These are phyloP conservation scores for Petunia axillaris DNA, from an alignment of 257 asterid genomes.

Conservation along the genomic window DNA sequence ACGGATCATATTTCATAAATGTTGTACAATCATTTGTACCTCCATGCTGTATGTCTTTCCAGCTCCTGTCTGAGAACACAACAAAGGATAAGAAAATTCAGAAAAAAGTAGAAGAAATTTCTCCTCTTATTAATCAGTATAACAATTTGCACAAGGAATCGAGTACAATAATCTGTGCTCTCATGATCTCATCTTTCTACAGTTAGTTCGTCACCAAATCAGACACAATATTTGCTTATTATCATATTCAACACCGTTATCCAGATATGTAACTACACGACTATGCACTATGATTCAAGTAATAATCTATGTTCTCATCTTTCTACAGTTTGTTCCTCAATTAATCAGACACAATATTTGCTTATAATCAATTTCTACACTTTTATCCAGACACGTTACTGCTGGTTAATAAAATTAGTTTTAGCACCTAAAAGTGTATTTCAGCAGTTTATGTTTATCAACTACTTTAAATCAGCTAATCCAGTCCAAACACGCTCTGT, in stretches of 20 bases:
- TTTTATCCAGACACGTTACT: too few species aligned
- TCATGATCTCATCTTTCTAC: background rate
- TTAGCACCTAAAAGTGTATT: too few species aligned
- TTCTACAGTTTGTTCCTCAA: background rate
- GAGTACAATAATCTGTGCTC: background rate
- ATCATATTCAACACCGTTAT: too few species aligned
- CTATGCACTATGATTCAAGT: too few species aligned
- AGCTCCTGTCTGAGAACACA: constrained; percentile 74
- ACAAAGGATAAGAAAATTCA: constrained; percentile 2
- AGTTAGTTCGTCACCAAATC: background rate
- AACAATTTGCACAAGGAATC: background rate
- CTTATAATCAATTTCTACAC: too few species aligned
- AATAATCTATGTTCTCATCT: background rate
- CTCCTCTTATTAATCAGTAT: background rate
- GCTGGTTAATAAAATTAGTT: too few species aligned
- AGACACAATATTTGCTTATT: background rate
- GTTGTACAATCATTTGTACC: constrained; percentile 48
- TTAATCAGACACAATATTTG: background rate
- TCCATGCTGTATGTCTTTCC: constrained; percentile 94
- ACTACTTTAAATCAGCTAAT: too few species aligned
- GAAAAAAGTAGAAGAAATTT: background rate
- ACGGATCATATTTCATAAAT: constrained; percentile 5
- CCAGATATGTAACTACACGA: too few species aligned
- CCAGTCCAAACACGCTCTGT: too few species aligned
- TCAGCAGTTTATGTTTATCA: too few species aligned